These are phyloP conservation scores for Aspergillus affinis DNA, from an alignment of 495 filamentous ascomycete genomes.

Conservation along the genomic window DNA sequence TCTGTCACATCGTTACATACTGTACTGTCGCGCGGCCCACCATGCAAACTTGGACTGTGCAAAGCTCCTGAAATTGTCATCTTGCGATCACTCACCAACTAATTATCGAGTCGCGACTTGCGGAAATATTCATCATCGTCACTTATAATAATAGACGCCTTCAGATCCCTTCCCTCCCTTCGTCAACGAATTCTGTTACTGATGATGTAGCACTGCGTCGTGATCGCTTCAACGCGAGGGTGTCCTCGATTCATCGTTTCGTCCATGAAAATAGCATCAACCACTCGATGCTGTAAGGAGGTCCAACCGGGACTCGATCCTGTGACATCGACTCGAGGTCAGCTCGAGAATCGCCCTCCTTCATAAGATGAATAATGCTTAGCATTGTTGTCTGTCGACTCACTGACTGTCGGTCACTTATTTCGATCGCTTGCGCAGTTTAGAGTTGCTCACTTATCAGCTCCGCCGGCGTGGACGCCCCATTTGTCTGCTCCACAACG, in stretches of 20 bases:
- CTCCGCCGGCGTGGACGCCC: conserved; percentile 9
- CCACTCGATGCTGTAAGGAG: neutral
- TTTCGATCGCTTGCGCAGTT: conserved; percentile 7
- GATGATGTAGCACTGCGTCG: too few relatives aligned
- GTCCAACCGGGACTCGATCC: neutral
- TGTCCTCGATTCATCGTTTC: too few relatives aligned
- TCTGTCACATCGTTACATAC: neutral
- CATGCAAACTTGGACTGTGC: too few relatives aligned
- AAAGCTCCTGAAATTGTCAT: too few relatives aligned
- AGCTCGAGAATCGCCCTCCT: neutral
- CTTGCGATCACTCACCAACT: too few relatives aligned
- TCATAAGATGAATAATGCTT: neutral
- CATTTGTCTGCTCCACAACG: conserved; percentile 7
- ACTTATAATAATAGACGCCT: too few relatives aligned
- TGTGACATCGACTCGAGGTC: too few relatives aligned
- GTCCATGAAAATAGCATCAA: neutral
- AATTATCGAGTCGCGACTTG: too few relatives aligned
- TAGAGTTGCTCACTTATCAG: conserved; percentile 15
- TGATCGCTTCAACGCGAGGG: neutral
- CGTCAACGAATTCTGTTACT: neutral
- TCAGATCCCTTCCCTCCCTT: neutral
- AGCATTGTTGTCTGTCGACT: neutral
- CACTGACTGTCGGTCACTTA: too few relatives aligned
- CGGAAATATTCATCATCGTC: too few relatives aligned
- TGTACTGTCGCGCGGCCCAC: too few relatives aligned